Evolutionary conservation across 2,329 filamentous ascomycete genomes (phyloP).

Genomic region (Aspergillus latus): DNA sequence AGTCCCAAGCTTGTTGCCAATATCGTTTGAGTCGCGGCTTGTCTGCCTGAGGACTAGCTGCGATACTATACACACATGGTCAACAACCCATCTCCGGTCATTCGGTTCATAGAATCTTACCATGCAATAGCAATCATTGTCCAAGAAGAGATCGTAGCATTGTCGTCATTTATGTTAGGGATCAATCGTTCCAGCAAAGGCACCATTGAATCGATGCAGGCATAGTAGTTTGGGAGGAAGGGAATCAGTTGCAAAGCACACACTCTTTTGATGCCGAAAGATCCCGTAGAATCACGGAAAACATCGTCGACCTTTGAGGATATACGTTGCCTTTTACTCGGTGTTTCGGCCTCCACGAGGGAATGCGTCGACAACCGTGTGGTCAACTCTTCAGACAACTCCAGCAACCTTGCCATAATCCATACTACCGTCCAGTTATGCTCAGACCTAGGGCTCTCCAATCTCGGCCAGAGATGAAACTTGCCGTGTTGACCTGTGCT

Average conservation of each 20-base stretch:
- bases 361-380: constrained; percentile 9
- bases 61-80: constrained; percentile 32
- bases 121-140: constrained; percentile 78
- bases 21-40: constrained; percentile 44
- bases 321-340: constrained; percentile 39
- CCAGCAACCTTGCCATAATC: constrained; percentile 43
- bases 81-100: constrained; percentile 7
- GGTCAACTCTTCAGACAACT: constrained; percentile 33
- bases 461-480: constrained; percentile 36
- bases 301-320: constrained; percentile 39
- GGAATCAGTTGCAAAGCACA: constrained; percentile 57
- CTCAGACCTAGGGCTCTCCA: constrained; percentile 37
- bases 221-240: constrained; percentile 50
- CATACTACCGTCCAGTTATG: constrained; percentile 44
- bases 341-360: constrained; percentile 17
- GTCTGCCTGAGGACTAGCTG: constrained; percentile 34
- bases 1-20: constrained; percentile 77
- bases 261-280: constrained; percentile 42
- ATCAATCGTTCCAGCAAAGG: constrained; percentile 60
- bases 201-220: constrained; percentile 54
- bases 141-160: constrained; percentile 69
- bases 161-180: constrained; percentile 67
- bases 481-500: constrained; percentile 31
- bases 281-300: constrained; percentile 35
- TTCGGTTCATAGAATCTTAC: constrained; percentile 49